phyloP scores from a whole-genome alignment of 192 early-diverging fungal genomes.

The Spinellus fusiger region DNA sequence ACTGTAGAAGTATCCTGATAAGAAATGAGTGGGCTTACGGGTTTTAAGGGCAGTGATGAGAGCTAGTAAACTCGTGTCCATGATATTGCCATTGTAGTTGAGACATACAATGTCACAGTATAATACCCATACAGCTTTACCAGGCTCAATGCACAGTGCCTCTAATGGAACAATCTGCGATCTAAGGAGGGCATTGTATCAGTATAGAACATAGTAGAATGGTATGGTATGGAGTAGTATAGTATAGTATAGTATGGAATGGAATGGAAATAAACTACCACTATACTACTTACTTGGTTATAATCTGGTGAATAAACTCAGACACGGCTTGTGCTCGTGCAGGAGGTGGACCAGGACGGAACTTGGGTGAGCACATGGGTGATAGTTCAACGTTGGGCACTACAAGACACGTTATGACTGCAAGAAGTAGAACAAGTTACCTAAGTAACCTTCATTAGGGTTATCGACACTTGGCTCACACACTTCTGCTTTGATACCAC shows the following conservation, averaged over 20 bases:
- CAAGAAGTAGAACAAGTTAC: conserved; percentile 36
- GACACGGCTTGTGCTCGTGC: conserved; percentile 80
- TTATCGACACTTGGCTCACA: conserved; percentile 64
- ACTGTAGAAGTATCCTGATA: too few species aligned
- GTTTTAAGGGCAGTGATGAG: conserved; percentile 72
- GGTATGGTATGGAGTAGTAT: not conserved
- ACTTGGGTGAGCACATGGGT: conserved; percentile 81
- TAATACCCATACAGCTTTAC: conserved; percentile 80
- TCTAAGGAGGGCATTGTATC: conserved; percentile 18
- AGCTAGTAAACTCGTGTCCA: conserved; percentile 81
- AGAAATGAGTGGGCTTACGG: conserved; percentile 32
- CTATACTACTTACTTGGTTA: conserved; percentile 38
- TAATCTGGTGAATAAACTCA: conserved; percentile 67
- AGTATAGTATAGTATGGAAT: not conserved
- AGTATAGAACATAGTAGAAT: conserved; percentile 3
- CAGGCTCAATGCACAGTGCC: conserved; percentile 72
- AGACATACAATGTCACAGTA: conserved; percentile 88
- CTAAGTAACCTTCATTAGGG: conserved; percentile 75
- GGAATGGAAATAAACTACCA: too few species aligned
- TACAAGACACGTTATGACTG: too few species aligned
- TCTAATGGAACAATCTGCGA: conserved; percentile 56
- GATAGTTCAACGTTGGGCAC: conserved; percentile 91
- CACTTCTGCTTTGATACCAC: conserved; percentile 94
- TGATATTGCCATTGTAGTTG: conserved; percentile 83
- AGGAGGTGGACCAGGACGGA: conserved; percentile 78